phyloP scores from a whole-genome alignment of 768 basidiomycete genomes.

The Lentinula guzmanii region DNA sequence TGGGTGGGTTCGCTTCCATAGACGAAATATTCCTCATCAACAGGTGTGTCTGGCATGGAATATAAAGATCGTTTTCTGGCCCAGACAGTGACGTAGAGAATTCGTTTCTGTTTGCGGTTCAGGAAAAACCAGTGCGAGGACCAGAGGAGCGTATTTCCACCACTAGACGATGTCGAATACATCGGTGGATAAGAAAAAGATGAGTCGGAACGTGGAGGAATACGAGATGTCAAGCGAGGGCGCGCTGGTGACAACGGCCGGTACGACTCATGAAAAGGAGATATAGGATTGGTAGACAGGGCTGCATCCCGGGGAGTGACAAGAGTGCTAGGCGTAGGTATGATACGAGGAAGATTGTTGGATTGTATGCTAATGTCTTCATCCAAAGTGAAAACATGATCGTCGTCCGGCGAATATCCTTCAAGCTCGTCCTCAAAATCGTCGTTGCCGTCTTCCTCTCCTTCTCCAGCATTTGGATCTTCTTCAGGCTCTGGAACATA shows the following conservation, averaged over 20 bases:
- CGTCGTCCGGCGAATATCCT: slow-evolving; percentile 57
- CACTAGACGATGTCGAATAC: slow-evolving; percentile 1
- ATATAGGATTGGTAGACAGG: slow-evolving; percentile 26
- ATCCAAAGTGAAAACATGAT: slow-evolving; percentile 72
- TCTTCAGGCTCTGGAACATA: slow-evolving; percentile 91
- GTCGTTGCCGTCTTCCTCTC: slow-evolving; percentile 76
- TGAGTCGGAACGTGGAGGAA: neutral
- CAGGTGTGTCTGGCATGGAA: slow-evolving; percentile 29
- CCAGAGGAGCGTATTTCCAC: slow-evolving; percentile 84
- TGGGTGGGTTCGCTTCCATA: neutral
- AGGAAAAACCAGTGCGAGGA: slow-evolving; percentile 97
- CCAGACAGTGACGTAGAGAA: slow-evolving; percentile 91
- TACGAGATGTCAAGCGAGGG: neutral
- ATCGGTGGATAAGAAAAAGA: neutral
- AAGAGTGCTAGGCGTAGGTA: slow-evolving; percentile 10
- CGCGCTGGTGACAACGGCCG: neutral
- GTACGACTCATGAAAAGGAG: slow-evolving; percentile 21
- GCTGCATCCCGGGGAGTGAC: slow-evolving; percentile 28
- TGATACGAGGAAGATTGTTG: slow-evolving; percentile 19
- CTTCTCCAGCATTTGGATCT: slow-evolving; percentile 88
- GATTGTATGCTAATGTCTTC: slow-evolving; percentile 33
- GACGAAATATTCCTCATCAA: slow-evolving; percentile 45
- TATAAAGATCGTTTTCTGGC: slow-evolving; percentile 36
- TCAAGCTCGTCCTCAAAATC: slow-evolving; percentile 58
- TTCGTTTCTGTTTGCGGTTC: slow-evolving; percentile 86